Evolutionary conservation across 345 rosid genomes (phyloP), one percentile per base, ranked within the genome.

Genomic region (Arabis hirsuta): DNA sequence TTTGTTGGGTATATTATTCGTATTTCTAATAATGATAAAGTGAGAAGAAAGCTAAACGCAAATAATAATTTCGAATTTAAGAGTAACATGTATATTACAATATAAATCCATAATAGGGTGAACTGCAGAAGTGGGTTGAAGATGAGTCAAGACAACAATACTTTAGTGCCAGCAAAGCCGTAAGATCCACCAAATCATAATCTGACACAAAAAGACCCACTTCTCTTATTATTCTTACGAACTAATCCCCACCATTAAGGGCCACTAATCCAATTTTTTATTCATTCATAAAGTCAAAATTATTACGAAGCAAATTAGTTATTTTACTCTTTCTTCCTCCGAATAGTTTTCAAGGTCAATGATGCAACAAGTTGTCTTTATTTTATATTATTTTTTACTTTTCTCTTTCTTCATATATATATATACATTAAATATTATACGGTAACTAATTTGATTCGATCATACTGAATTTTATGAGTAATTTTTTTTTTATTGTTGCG

Each of bases 231-330:
- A 63, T 76, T 63, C 71, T 68, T 32, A 34, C 62, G 12, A 55
- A 76, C 71, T 69, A 76, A 76, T 62, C 76, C 76, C 76, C 76
- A 76, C 80, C 80, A 76, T 76, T 69, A 69, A 69, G 75, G 60
- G 46, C 72, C 76, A 63, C 80, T 76, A 76, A 76, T 64, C 75
- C 34, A 8, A 2, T 32, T 51, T 51, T 53, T 22, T 9, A 19
- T 60, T 60, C 10, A 11, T 63, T 36, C 39, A 29, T 38, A 76
- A 69, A 69, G 65, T 69, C 65, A 62, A 76, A 4, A 42, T 51
- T 48, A 41, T 76, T 69, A 69, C 32, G 55, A 41, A 63, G 55
- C 62, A 29, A 63, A 55, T 69, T 69, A 20, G 48, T 56, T 6
- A 31, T 70, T 70, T 71, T 56, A 32, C 55, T 55, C 79, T 48